Base-by-base conservation (phyloP, 2,329 filamentous ascomycete genomes). In the Botrytis sinoallii region DNA sequence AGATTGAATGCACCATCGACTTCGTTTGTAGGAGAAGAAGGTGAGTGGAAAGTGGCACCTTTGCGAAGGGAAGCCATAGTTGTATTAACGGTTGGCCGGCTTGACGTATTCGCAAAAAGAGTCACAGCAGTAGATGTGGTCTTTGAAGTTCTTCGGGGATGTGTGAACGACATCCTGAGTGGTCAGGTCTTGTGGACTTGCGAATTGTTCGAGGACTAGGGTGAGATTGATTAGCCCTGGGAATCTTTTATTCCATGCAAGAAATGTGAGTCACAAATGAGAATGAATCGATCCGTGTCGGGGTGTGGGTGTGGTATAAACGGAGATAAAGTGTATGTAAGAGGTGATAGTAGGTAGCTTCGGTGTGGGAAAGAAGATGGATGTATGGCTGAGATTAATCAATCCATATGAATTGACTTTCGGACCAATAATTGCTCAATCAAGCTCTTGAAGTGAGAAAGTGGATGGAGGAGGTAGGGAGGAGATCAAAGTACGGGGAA, bases 1-100 rank as follows among this genome's bases (percentile, higher is more conserved):
- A 79, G 74, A 65, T 76, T 73, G 83, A 84, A 76, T 16, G 59
- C 35, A 52, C 70, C 29, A 12, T 67, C 38, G 29, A 48, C 65
- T 42, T 74, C 67, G n/a, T 59, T 40, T 6, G 40, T 22, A 14
- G 67, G 82, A 83, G 75, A 85, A 81, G 79, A 83, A 79, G 80
- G 75, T 64, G 81, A 82, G 77, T 88, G 84, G 75, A 88, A 88
- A 78, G 92, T 93, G 72, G 91, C 89, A 79, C 90, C 90, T 85
- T 93, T 94, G 81, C 86, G 88, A 82, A 94, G 87, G 82, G 85
- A 84, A 67, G 52, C 52, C 82, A 87, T 84, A 82, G 85, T 88
- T 79, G 85, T 87, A 82, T 87, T 87, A 83, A 87, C 82, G 75
- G 81, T 82, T 78, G 87, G 80, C 78, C 80, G 83, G 81, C 83